These are phyloP conservation scores for Aspergillus bertholletiae DNA, from an alignment of 495 filamentous ascomycete species.

Conservation along the genomic window DNA sequence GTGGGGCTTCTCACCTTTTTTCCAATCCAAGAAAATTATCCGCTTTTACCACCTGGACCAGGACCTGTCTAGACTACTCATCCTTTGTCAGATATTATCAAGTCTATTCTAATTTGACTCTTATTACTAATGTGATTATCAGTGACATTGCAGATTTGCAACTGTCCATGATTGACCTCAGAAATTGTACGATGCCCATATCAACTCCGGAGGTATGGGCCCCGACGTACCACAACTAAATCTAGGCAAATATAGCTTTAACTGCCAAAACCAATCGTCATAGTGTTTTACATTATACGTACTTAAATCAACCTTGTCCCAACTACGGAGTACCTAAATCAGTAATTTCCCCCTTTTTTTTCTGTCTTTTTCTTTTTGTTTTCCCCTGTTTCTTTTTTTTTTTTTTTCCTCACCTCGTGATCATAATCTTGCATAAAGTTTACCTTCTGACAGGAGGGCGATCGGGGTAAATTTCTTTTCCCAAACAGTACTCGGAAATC, in stretches of 20 bases:
- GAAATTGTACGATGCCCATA: not conserved
- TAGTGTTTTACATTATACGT: too few relatives aligned
- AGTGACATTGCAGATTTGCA: not conserved
- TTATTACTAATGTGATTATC: not conserved
- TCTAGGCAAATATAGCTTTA: not conserved
- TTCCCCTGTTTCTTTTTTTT: too few relatives aligned
- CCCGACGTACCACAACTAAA: not conserved
- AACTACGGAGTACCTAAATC: too few relatives aligned
- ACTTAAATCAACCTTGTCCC: too few relatives aligned
- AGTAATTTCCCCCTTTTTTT: not conserved
- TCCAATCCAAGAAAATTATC: conserved; percentile 1
- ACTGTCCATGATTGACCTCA: not conserved
- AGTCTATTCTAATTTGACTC: not conserved
- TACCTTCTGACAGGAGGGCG: too few relatives aligned
- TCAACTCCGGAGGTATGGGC: not conserved
- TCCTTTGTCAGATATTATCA: not conserved
- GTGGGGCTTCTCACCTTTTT: conserved; percentile 26
- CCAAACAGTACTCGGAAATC: not conserved
- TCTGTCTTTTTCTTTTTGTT: not conserved
- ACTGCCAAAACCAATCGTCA: not conserved
- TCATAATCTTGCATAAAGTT: not conserved
- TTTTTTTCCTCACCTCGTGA: not conserved
- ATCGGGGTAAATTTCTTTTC: not conserved
- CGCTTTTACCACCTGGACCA: not conserved
- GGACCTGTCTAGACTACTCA: not conserved